Percentiles rank a stretch among this genome's conserved stretches.
Conservation (phyloP, 345 rosid species). For the Eucalyptus curtisii region DNA sequence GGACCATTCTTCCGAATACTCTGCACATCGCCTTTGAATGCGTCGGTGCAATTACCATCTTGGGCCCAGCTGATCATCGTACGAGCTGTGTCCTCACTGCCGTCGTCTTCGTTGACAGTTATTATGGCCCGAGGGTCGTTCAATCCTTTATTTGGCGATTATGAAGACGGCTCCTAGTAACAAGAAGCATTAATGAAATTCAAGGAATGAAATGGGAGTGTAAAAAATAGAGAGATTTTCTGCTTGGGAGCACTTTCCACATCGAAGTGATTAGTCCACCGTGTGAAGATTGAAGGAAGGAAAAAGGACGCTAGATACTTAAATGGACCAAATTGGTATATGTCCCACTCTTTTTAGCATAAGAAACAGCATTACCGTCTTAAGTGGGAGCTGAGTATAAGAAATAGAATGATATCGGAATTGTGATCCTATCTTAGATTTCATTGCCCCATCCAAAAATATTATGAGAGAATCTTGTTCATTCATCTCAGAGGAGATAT, state of each 20-base stretch:
- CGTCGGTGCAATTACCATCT: not conserved
- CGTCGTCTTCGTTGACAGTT: not conserved
- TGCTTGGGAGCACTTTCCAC: not conserved
- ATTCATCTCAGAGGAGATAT: not conserved
- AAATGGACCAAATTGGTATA: not conserved
- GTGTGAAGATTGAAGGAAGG: not conserved
- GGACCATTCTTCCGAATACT: not conserved
- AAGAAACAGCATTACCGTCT: not conserved
- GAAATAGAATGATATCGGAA: not conserved
- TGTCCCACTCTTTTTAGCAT: not conserved
- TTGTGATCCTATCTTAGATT: not conserved
- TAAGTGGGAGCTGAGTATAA: not conserved
- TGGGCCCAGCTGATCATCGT: not conserved
- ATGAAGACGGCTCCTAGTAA: not conserved
- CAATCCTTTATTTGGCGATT: not conserved
- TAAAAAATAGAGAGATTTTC: not conserved
- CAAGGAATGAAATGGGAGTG: not conserved
- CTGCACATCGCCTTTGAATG: not conserved
- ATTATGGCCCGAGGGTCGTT: not conserved
- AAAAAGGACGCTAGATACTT: not conserved
- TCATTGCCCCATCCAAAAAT: not conserved
- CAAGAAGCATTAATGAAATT: not conserved
- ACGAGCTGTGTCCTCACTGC: not conserved
- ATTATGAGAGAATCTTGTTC: not conserved
- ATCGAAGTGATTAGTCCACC: not conserved